phyloP scores from a whole-genome alignment of 305 asterid species.

The Stenogyne calaminthoides region DNA sequence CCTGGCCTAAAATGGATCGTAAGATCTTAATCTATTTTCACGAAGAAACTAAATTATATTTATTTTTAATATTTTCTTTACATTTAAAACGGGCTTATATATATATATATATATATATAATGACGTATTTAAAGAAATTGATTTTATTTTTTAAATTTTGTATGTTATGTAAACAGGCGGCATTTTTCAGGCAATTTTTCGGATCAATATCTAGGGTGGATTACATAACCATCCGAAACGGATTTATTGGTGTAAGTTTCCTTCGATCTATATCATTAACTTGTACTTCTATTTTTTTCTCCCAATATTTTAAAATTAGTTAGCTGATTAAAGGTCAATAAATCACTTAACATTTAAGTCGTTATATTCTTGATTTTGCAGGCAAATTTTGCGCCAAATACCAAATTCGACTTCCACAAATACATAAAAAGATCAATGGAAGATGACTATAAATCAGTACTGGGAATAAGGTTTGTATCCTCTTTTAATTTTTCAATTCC shows the following conservation, averaged over 20 bases:
- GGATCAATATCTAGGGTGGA: conserved; percentile 61
- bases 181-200: conserved; percentile 59
- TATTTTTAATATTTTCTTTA: background rate
- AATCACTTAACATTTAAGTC: background rate
- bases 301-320: background rate
- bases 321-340: background rate
- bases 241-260: conserved; percentile 63
- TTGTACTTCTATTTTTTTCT: background rate
- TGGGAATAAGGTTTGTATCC: conserved; percentile 55
- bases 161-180: conserved; percentile 47
- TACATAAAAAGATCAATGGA: conserved; percentile 72
- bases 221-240: conserved; percentile 60
- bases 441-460: conserved; percentile 63
- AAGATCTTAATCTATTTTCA: conserved; percentile 22
- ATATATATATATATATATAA: background rate
- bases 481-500: background rate
- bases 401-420: conserved; percentile 66
- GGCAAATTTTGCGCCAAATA: conserved; percentile 69
- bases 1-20: conserved; percentile 75
- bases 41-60: background rate
- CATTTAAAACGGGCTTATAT: no score
- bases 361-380: conserved; percentile 18
- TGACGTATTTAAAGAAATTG: background rate
- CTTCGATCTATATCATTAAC: background rate
- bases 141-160: background rate